phyloP scores from a whole-genome alignment of 179 eudicot species.

The Corrigiola litoralis region DNA sequence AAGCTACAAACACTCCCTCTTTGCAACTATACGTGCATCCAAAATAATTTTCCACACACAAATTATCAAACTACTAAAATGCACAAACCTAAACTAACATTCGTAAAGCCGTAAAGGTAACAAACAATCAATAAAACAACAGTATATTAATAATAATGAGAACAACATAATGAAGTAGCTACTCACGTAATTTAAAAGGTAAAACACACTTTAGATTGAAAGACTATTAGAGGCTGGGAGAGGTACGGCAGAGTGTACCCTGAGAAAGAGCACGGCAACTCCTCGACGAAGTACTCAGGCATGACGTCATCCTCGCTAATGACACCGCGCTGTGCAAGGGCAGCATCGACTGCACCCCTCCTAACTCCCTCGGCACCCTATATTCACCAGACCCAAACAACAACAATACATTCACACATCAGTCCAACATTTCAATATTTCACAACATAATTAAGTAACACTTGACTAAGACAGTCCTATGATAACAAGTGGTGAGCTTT shows the following conservation, averaged over 20 bases:
- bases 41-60: too few relatives aligned
- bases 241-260: conserved; percentile 98
- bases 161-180: conserved; percentile 6
- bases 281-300: conserved; percentile 66
- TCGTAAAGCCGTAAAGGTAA: neutral
- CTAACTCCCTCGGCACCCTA: conserved; percentile 46
- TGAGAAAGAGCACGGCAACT: conserved; percentile 77
- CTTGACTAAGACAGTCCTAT: too few relatives aligned
- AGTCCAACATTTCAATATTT: too few relatives aligned
- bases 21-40: too few relatives aligned
- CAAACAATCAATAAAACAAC: neutral
- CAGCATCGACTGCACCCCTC: conserved; percentile 65
- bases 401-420: neutral
- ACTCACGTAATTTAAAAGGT: conserved; percentile 27
- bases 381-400: neutral
- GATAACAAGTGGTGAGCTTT: too few relatives aligned
- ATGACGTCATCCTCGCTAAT: conserved; percentile 78
- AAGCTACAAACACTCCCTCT: too few relatives aligned
- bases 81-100: too few relatives aligned
- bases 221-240: conserved; percentile 64
- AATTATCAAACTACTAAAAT: too few relatives aligned
- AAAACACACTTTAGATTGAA: too few relatives aligned
- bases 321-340: conserved; percentile 84
- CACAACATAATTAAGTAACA: too few relatives aligned
- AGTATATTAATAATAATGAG: neutral